A percentile compares a stretch with the other conserved stretches of the same genome.
These are phyloP conservation scores for Syzygium grande DNA, from an alignment of 345 rosid genomes.

Conservation along the genomic window DNA sequence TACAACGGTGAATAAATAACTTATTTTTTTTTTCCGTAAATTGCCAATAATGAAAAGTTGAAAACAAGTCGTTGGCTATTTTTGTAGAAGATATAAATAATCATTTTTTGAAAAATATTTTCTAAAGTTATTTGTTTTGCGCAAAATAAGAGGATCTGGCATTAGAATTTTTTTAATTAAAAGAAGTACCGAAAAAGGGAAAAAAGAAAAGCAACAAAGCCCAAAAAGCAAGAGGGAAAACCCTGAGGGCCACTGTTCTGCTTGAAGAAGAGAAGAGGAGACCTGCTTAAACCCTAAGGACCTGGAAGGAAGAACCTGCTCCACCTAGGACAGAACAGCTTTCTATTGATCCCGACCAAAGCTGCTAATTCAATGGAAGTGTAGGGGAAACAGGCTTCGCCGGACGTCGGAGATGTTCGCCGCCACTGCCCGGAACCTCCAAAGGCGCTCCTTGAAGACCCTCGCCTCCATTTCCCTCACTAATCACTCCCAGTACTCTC, in stretches of 20 bases:
- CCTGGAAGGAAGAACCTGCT: slow-evolving; percentile 3
- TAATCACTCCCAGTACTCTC: slow-evolving; percentile 36
- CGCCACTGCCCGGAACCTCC: slow-evolving; percentile 31
- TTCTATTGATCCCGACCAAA: background rate
- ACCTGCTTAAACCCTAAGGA: slow-evolving; percentile 6
- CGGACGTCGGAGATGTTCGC: slow-evolving; percentile 36
- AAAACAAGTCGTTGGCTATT: background rate
- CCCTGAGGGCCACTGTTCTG: background rate
- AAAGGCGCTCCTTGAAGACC: slow-evolving; percentile 26
- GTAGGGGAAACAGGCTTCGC: background rate
- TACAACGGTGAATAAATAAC: background rate
- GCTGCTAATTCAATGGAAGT: background rate
- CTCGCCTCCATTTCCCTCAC: slow-evolving; percentile 42
- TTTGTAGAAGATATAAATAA: background rate
- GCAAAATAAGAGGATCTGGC: background rate
- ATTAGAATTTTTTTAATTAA: background rate
- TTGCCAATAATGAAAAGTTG: too few relatives aligned
- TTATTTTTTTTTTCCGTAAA: background rate
- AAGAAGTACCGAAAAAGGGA: background rate
- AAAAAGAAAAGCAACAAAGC: background rate
- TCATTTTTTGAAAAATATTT: background rate
- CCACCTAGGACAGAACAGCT: background rate
- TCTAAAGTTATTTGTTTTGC: background rate
- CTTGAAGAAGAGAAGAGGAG: background rate
- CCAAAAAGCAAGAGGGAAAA: background rate